phyloP scores from a whole-genome alignment of 1,139 yeast genomes.

The Waltiozyma sp. region DNA sequence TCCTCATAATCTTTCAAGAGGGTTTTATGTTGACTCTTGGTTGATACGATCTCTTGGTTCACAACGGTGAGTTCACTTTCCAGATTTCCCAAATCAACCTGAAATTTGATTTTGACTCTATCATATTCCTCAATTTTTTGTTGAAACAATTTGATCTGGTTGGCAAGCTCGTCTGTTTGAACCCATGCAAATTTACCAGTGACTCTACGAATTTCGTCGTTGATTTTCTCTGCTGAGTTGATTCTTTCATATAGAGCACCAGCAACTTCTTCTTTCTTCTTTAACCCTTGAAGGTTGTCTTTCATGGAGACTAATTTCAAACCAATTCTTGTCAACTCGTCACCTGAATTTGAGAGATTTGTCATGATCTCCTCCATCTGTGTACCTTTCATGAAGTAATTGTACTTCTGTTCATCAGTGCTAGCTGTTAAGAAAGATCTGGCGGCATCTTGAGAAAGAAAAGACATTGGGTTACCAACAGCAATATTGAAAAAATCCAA shows the following conservation, averaged over 20 bases:
- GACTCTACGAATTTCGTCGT: constrained; percentile 32
- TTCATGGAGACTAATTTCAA: constrained; percentile 29
- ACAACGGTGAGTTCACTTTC: constrained; percentile 13
- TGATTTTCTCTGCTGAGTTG: constrained; percentile 25
- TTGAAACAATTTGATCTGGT: constrained; percentile 5
- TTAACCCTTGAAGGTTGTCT: constrained; percentile 22
- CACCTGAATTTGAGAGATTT: constrained; percentile 34
- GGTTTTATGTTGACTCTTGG: constrained; percentile 7
- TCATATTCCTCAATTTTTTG: constrained; percentile 16
- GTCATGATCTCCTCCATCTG: constrained; percentile 50
- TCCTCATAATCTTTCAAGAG: constrained; percentile 3
- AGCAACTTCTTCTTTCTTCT: constrained; percentile 27
- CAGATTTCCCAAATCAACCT: constrained; percentile 16
- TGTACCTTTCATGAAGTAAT: constrained; percentile 72
- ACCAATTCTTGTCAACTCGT: constrained; percentile 30
- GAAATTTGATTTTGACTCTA: constrained; percentile 15
- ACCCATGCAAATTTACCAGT: constrained; percentile 65
- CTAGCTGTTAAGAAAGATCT: constrained; percentile 76
- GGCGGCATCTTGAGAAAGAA: constrained; percentile 90
- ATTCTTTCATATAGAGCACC: constrained; percentile 25
- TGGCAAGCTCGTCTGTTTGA: constrained; percentile 22
- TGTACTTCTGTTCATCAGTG: constrained; percentile 58
- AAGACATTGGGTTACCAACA: constrained; percentile 86
- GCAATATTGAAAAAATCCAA: constrained; percentile 64
- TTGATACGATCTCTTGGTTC: constrained; percentile 2